These are phyloP conservation scores for Akanthomyces dipterigenus DNA, from an alignment of 2,329 filamentous ascomycete genomes.

Conservation along the genomic window DNA sequence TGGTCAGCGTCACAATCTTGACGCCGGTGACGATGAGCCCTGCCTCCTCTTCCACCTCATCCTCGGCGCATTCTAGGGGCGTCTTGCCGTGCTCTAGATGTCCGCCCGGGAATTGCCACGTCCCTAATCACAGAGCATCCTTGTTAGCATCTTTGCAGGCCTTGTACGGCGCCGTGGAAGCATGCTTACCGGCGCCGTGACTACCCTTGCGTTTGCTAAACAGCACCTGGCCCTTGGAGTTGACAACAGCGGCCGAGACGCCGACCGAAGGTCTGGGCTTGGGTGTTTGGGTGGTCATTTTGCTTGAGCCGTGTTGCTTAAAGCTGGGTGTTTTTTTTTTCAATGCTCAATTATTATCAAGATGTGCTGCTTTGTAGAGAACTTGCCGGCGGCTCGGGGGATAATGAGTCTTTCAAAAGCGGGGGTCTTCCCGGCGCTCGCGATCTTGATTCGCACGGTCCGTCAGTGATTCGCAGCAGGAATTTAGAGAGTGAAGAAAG, in stretches of 20 bases:
- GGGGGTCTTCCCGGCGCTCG: background rate
- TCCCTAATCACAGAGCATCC: constrained; percentile 34
- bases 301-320: too few relatives aligned
- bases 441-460: too few relatives aligned
- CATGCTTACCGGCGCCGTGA: constrained; percentile 39
- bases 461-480: background rate
- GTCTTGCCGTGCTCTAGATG: constrained; percentile 66
- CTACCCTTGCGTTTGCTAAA: constrained; percentile 41
- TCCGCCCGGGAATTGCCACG: constrained; percentile 64
- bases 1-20: constrained; percentile 55
- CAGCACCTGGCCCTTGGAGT: constrained; percentile 37
- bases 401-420: constrained; percentile 1
- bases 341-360: too few relatives aligned
- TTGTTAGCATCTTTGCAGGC: background rate
- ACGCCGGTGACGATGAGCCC: constrained; percentile 48
- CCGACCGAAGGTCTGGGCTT: constrained; percentile 31
- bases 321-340: too few relatives aligned
- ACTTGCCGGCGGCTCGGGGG: background rate
- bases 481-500: background rate
- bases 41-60: constrained; percentile 67
- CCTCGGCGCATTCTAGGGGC: constrained; percentile 53
- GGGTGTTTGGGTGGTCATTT: background rate
- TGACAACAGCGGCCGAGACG: constrained; percentile 39
- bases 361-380: background rate
- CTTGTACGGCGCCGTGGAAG: background rate